Conservation (phyloP, 1,139 yeast species). For the Geotrichum armillariae region DNA sequence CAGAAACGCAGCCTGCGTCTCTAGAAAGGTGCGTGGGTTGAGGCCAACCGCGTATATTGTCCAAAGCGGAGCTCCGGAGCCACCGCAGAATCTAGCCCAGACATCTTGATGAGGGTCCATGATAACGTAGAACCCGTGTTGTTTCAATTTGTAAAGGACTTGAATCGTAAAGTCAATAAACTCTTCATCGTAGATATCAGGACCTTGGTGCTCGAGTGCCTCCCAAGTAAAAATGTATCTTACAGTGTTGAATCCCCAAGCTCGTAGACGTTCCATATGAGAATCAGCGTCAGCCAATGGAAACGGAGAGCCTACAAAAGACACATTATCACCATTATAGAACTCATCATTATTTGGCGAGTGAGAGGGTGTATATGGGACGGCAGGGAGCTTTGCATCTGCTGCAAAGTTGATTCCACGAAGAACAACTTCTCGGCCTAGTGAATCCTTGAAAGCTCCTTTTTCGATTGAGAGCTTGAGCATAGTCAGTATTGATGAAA, state of each 20-base stretch:
- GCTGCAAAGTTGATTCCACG: slow-evolving; percentile 87
- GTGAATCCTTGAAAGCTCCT: slow-evolving; percentile 61
- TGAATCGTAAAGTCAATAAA: slow-evolving; percentile 68
- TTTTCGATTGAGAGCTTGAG: slow-evolving; percentile 26
- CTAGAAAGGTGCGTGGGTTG: slow-evolving; percentile 61
- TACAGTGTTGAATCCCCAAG: slow-evolving; percentile 78
- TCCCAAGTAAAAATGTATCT: slow-evolving; percentile 86
- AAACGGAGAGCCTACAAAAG: slow-evolving; percentile 80
- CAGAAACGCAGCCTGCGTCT: slow-evolving; percentile 72
- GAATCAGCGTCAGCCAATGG: slow-evolving; percentile 67
- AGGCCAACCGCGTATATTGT: slow-evolving; percentile 84
- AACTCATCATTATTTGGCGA: slow-evolving; percentile 48
- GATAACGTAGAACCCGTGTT: slow-evolving; percentile 73
- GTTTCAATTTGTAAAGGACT: slow-evolving; percentile 55
- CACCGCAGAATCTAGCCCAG: slow-evolving; percentile 86
- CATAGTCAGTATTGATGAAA: too few species aligned
- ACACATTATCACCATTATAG: slow-evolving; percentile 65
- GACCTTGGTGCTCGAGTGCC: slow-evolving; percentile 83
- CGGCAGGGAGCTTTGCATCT: slow-evolving; percentile 66
- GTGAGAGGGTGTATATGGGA: slow-evolving; percentile 49
- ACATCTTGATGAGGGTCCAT: slow-evolving; percentile 91
- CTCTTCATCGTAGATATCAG: slow-evolving; percentile 80
- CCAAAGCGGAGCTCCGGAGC: slow-evolving; percentile 94
- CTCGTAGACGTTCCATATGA: slow-evolving; percentile 66
- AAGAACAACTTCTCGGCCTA: slow-evolving; percentile 60